Evolutionary conservation across 805 yeast genomes (phyloP), one percentile per base, ranked within the genome.

Genomic region (Pichia deserticola): DNA sequence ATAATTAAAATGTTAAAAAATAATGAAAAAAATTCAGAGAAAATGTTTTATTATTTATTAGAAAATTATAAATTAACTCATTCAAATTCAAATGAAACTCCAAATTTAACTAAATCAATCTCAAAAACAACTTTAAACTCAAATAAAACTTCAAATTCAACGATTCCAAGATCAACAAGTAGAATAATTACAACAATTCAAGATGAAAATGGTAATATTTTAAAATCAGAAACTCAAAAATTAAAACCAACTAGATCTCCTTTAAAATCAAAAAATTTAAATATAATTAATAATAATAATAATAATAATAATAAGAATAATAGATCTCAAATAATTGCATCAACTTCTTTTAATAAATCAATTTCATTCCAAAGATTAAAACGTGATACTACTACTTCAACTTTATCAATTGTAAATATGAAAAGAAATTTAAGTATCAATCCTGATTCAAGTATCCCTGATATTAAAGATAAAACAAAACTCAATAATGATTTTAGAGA

Each of bases 311-410:
- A 33, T 10, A 32, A 75, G 55, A 63, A 67, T 5, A 69, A 71
- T 5, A 58, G 69, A 7, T 12, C 29, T 3, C 15, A 27, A 40
- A 70, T 75, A 5, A 67, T 73, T 51, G 79, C 69, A 0, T 66
- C 81, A 3, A 74, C 79, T 7, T 72, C 80, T 5, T 76, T 70
- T 50, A 75, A 71, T 55, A 75, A 70, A 59, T 71, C 76, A 0
- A 74, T 74, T n/a, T 73, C 79, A 0, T 75, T 73, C 57, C 69
- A 66, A 27, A 51, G 36, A n/a, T 11, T 45, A 28, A 57, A 52
- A 47, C 52, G 52, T 15, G 50, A 47, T 10, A 41, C 58, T 3
- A 32, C 50, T 7, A 34, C 48, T 6, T 47, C 50, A 12, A 47
- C 45, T 32, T 20, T 54, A 20, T 54, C 57, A 12, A 50, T 54